Conservation (phyloP, 169 alveolate genomes). For the Cryptosporidium muris region DNA sequence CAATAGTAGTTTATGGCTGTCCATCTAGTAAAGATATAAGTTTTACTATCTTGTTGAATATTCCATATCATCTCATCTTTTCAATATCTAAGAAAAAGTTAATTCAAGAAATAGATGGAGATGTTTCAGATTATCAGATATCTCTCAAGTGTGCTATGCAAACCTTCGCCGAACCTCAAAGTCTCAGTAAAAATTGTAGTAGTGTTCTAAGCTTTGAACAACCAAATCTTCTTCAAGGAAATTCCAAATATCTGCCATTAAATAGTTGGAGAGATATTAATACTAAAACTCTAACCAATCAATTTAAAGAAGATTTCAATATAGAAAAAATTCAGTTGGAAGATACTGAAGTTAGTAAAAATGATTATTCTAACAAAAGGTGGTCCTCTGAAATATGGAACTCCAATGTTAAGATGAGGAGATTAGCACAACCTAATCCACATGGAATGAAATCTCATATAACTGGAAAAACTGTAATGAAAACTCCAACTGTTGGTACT, state of each 20-base stretch:
- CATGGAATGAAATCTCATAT: conserved; percentile 38
- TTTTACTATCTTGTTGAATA: conserved; percentile 26
- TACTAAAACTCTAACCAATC: too few relatives aligned
- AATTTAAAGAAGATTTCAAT: too few relatives aligned
- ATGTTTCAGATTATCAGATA: neutral
- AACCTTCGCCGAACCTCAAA: neutral
- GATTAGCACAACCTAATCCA: conserved; percentile 19
- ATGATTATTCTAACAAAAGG: too few relatives aligned
- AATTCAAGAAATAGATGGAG: neutral
- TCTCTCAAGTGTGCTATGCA: conserved; percentile 36
- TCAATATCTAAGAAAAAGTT: conserved; percentile 20
- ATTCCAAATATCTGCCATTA: neutral
- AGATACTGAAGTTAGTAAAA: too few relatives aligned
- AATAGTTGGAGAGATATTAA: conserved; percentile 23
- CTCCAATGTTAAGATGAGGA: too few relatives aligned
- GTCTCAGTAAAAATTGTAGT: conserved; percentile 24
- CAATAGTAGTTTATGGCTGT: conserved; percentile 7
- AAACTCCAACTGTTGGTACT: conserved; percentile 55
- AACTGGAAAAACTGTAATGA: conserved; percentile 54
- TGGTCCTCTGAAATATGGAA: too few relatives aligned
- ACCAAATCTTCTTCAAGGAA: neutral
- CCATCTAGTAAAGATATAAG: conserved; percentile 26
- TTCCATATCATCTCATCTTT: conserved; percentile 31
- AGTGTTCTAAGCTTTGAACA: neutral
- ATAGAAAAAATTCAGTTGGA: too few relatives aligned